Conservation (phyloP, 2,329 filamentous ascomycete species). For the Stagonosporopsis vannaccii region DNA sequence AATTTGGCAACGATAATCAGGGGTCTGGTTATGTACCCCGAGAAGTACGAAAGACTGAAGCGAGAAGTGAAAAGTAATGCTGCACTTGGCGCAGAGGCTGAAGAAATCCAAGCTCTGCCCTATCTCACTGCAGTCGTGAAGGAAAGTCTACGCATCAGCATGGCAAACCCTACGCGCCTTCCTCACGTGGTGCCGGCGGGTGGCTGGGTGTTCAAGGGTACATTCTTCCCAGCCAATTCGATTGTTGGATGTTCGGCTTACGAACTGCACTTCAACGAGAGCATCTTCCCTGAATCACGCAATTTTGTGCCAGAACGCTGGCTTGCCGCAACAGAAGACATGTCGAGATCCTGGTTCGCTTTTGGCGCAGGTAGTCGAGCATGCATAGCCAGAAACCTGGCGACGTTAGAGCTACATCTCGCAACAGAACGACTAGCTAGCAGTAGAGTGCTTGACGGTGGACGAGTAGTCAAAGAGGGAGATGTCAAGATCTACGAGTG, state of each 20-base stretch:
- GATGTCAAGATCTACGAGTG: constrained; percentile 62
- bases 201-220: constrained; percentile 38
- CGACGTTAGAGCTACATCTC: constrained; percentile 38
- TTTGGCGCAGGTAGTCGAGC: constrained; percentile 43
- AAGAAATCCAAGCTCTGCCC: constrained; percentile 43
- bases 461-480: constrained; percentile 47
- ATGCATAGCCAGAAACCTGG: constrained; percentile 43
- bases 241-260: constrained; percentile 41
- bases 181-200: constrained; percentile 37
- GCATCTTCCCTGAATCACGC: constrained; percentile 26
- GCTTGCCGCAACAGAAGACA: constrained; percentile 35
- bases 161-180: constrained; percentile 46
- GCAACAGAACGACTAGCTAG: constrained; percentile 52
- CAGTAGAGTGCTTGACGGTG: constrained; percentile 55
- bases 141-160: constrained; percentile 55
- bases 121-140: constrained; percentile 58
- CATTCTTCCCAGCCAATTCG: constrained; percentile 32
- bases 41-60: constrained; percentile 29
- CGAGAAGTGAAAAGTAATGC: constrained; percentile 29
- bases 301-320: constrained; percentile 43
- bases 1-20: constrained; percentile 37
- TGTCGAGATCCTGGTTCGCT: constrained; percentile 45
- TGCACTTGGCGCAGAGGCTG: constrained; percentile 14
- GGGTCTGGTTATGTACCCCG: constrained; percentile 27
- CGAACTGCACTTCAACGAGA: constrained; percentile 36